Evolutionary conservation across 345 rosid species (phyloP).

Genomic region (Populus ilicifolia): DNA sequence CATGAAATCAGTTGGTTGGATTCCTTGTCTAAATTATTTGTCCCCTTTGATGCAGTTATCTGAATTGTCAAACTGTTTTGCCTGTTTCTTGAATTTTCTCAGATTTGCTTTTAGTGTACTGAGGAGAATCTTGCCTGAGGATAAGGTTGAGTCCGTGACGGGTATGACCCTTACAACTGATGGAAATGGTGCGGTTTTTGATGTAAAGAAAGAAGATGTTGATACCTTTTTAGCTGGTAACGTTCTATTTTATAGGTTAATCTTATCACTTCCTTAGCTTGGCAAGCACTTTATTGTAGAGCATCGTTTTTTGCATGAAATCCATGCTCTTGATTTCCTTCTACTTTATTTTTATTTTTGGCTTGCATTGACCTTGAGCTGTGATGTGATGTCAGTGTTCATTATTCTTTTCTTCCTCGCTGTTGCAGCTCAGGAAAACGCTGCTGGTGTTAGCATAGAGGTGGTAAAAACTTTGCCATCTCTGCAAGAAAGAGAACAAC

Average conservation of each 20-base stretch:
- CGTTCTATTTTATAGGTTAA: neutral
- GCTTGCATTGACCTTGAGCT: neutral
- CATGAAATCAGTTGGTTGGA: neutral
- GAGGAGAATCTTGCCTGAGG: constrained; percentile 88
- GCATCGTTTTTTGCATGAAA: neutral
- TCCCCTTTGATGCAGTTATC: neutral
- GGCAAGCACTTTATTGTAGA: neutral
- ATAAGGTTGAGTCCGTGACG: constrained; percentile 70
- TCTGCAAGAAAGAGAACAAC: constrained; percentile 63
- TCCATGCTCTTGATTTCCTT: neutral
- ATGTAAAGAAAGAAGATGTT: constrained; percentile 58
- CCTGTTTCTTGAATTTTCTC: constrained; percentile 8
- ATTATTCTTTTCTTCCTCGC: neutral
- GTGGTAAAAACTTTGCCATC: constrained; percentile 64
- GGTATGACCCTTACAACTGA: constrained; percentile 79
- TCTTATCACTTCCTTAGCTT: neutral
- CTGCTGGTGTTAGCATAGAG: constrained; percentile 59
- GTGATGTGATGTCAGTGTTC: neutral
- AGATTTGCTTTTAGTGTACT: constrained; percentile 63
- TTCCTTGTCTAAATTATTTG: neutral
- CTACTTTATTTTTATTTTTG: neutral
- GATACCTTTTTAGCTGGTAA: constrained; percentile 63
- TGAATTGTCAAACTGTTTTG: neutral
- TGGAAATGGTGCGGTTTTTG: constrained; percentile 80
- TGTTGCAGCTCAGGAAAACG: constrained; percentile 54